Percentiles rank a stretch among this genome's conserved stretches.
These are phyloP conservation scores for Penicillium antarcticum DNA, from an alignment of 495 filamentous ascomycete species.

Conservation along the genomic window DNA sequence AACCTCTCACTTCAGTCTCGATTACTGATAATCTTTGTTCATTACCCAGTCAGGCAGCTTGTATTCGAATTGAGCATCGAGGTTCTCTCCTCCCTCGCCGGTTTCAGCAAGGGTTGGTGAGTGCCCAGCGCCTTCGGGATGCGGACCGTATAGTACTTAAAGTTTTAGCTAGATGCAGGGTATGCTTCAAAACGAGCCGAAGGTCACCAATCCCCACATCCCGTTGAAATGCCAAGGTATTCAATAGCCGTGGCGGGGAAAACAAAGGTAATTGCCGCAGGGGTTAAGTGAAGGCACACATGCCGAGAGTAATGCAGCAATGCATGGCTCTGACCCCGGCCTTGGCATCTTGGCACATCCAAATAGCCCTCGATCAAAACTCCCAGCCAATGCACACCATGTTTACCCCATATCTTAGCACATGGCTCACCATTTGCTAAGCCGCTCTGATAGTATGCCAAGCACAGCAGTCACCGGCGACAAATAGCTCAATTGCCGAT, in stretches of 20 bases:
- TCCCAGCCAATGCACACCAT: background rate
- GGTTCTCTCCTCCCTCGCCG: too few species aligned
- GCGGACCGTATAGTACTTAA: too few species aligned
- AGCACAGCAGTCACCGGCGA: background rate
- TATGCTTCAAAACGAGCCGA: too few species aligned
- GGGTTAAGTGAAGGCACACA: background rate
- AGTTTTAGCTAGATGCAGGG: too few species aligned
- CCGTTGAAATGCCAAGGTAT: background rate
- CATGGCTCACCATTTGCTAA: background rate
- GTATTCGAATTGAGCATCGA: too few species aligned
- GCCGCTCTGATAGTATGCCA: background rate
- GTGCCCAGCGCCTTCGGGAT: too few species aligned
- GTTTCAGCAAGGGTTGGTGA: too few species aligned
- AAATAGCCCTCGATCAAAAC: background rate
- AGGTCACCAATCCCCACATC: too few species aligned
- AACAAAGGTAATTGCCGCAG: background rate
- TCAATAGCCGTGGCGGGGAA: background rate
- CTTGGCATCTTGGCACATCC: background rate
- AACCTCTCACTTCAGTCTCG: too few species aligned
- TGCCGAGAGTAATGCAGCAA: background rate
- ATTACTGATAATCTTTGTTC: too few species aligned
- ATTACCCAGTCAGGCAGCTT: too few species aligned
- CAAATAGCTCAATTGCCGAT: background rate
- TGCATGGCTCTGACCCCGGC: background rate
- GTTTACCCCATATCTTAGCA: background rate